Conservation (phyloP, 2,329 filamentous ascomycete genomes). For the Alternaria metachromatica region DNA sequence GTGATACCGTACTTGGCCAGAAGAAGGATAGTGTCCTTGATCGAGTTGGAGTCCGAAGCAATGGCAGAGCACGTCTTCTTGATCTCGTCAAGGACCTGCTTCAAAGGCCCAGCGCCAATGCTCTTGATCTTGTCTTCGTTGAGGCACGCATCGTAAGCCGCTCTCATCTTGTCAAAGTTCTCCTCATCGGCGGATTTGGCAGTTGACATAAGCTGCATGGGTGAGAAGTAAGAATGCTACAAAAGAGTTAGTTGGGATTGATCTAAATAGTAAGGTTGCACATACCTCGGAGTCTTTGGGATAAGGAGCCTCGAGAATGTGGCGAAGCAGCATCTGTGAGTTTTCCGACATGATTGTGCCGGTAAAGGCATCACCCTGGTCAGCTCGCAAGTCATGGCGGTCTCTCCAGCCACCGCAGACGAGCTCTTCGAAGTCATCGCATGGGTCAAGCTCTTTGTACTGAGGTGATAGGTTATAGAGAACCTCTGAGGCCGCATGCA, state of each 20-base stretch:
- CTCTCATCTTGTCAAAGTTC: slow-evolving; percentile 72
- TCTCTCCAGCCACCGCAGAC: slow-evolving; percentile 72
- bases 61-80: slow-evolving; percentile 27
- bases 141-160: slow-evolving; percentile 70
- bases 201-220: slow-evolving; percentile 32
- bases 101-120: slow-evolving; percentile 63
- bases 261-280: neutral
- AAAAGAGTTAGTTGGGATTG: neutral
- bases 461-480: slow-evolving; percentile 67
- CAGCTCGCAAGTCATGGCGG: slow-evolving; percentile 68
- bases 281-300: slow-evolving; percentile 39
- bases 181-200: slow-evolving; percentile 60
- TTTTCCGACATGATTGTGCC: slow-evolving; percentile 67
- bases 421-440: slow-evolving; percentile 71
- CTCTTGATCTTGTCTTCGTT: slow-evolving; percentile 65
- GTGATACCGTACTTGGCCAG: slow-evolving; percentile 57
- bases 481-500: slow-evolving; percentile 68
- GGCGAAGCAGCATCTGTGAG: slow-evolving; percentile 64
- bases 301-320: slow-evolving; percentile 67
- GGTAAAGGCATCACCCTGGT: slow-evolving; percentile 67
- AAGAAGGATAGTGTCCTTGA: slow-evolving; percentile 57
- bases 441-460: slow-evolving; percentile 70
- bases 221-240: slow-evolving; percentile 60
- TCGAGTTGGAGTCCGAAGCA: slow-evolving; percentile 9
- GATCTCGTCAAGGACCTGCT: slow-evolving; percentile 62